Evolutionary conservation across 345 rosid species (phyloP), one percentile per base, ranked within the genome.

Genomic region (Camelina laxa): DNA sequence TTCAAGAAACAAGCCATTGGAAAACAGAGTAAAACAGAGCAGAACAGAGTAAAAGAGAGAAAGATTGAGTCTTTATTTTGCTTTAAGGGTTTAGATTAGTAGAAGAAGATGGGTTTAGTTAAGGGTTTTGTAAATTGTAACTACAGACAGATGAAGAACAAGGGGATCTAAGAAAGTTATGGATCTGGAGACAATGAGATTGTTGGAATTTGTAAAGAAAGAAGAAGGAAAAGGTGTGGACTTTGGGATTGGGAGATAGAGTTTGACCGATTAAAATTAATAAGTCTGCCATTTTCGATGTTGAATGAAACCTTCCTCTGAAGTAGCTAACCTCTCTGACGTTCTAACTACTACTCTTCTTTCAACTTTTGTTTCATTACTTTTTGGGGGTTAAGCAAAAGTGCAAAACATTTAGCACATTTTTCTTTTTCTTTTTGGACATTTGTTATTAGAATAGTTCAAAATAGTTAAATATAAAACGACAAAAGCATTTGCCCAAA

Each of bases 1-100:
- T 51, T 73, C 72, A 76, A 54, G 38, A 86, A 69, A 75, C 79
- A 85, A 63, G 67, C 82, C 90, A 88, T 88, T 51, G 7, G 7
- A 31, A 79, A 56, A 24, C 59, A 54, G 59, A 55, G 60, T 14
- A 58, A 1, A 77, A 57, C 41, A 60, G 65, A 60, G 10, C 22
- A 57, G 11, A 77, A n/a, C 38, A 20, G 48, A 59, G 10, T 14
- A 57, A 11, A 77, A n/a, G 19, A 60, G 47, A 39, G 12, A 20
- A 12, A 73, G 44, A 30, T 16, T 13, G 36, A 65, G 53, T 5
- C 48, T 38, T 39, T 38, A 4, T 12, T 27, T 19, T 50, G 59
- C 4, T 49, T 47, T 4, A 7, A 4, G 7, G 7, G 11, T 30
- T 16, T 31, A 48, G 69, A 65, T 27, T 45, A 63, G 54, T 67